Base-by-base conservation (phyloP, 1,284 basidiomycete species). In the Ceratobasidium sp. region DNA sequence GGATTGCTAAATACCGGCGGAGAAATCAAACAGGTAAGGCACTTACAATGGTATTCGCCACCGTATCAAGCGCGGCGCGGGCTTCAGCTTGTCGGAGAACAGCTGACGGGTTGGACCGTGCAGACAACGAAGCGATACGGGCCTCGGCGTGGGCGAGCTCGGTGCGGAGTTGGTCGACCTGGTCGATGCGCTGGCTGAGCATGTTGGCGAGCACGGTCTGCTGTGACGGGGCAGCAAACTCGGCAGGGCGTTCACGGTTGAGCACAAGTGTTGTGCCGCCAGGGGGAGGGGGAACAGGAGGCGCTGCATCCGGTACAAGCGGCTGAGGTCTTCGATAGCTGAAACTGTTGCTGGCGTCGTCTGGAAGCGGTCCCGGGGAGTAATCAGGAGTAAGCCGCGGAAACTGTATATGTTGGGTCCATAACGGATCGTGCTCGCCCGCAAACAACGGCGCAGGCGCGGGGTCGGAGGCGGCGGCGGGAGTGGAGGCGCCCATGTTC, bases 121-220 rank as follows among this genome's bases (percentile, higher is more conserved):
- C 69, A 45, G 44, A 59, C 27, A 72, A 56, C 19, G 45, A 51
- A 27, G 69, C 57, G 33, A 72, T 72, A 45, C 69, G 56, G 27
- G 57, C 69, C 22, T 72, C 56, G 56, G 69, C 47, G 31, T 72
- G 69, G 45, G 69, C 69, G 29, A 72, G 45, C 69, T 72, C 45
- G 69, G 56, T 51, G 69, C 69, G 69, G 9, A 72, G 57, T 29
- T 72, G 69, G 69, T 72, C 69, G 45, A 72, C 69, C 48, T 72
- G 69, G 69, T 72, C 69, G 69, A 72, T 62, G 57, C 69, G 69
- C 56, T 72, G 56, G 57, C 56, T 60, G 29, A 72, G 69, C 57
- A 72, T 72, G 69, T 72, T 72, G 56, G 69, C 45, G 29, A 72
- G 69, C 45, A 72, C 47, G 17, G 69, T 45, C 47, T 72, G 69